Evolutionary conservation across 1,284 basidiomycete species (phyloP), one percentile per base, ranked within the genome.

Genomic region (Dichomitus squalens): DNA sequence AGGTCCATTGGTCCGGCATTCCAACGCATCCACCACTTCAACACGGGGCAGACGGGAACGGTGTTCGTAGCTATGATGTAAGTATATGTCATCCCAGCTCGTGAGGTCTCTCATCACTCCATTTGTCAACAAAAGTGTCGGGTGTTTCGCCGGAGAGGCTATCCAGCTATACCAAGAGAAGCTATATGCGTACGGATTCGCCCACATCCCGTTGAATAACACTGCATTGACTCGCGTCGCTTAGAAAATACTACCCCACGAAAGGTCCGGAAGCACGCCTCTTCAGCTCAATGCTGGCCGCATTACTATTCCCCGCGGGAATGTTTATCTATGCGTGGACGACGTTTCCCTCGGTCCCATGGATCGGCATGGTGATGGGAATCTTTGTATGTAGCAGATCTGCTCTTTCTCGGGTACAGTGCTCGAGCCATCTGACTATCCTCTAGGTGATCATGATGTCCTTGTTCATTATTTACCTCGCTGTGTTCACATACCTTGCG

Each of bases 201-300:
- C 14, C 21, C 4, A 7, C 25, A 1, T 33, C 36, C 20, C 38
- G n/a, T 25, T 31, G 8, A 14, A 8, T 3, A 21, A 21, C n/a
- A 9, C 49, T 12, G 6, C 25, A 16, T 7, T 23, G 16, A 23
- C 12, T 23, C 20, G 39, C 20, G n/a, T 29, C 23, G 4, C 21
- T 49, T 59, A 88, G 84, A 40, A 81, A 82, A 68, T 73, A 86
- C 58, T 79, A 84, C 18, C 70, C 73, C 1, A 77, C 66, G 14
- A 73, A 79, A 41, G 89, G 89, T 0, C 86, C 89, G 0, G 91
- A 93, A 72, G 91, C 91, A 0, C 80, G 91, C 9, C 72, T 94
- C 21, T 91, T 88, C 61, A 73, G 75, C 18, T 84, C 88, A 2
- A 87, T 88, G 71, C 70, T 79, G 8, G 89, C 86, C 0, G 88